Evolutionary conservation across 352 stramenopile genomes (phyloP), one percentile per base, ranked within the genome.

Genomic region (Pythium aphanidermatum): DNA sequence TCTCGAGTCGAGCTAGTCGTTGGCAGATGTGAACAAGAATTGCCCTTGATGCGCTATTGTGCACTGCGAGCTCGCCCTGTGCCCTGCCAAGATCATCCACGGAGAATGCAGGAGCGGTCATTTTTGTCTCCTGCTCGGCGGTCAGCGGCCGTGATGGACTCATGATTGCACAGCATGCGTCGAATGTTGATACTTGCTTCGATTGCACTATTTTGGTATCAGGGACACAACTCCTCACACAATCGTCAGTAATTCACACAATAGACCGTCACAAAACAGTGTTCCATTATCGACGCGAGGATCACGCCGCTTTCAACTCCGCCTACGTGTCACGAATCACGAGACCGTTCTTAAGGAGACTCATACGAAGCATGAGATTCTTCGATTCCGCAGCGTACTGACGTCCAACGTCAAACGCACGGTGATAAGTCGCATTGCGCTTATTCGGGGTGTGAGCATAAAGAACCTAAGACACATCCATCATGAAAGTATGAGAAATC

Each of bases 351-450:
- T 95, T 92, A 16, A 95, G 52, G 51, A 95, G 31, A 52, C 77
- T 92, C 77, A 92, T 92, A 46, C 83, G 83, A 31, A 95, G 51
- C 28, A 92, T 69, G 24, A 92, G 35, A 45, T 89, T 87, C 43
- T 80, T 72, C 23, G 80, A 91, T 60, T 95, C 80, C 5, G 65
- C 76, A 4, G 74, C 74, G 62, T 92, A 92, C 44, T 89, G 87
- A 21, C 68, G 68, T 1, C 83, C 83, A 10, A 95, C 79, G 27
- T 84, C 68, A 24, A 92, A 75, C n/a, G 80, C 81, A 3, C 83
- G 70, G 31, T 84, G 72, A 51, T 88, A 95, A 5, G 81, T 87
- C 10, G 68, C 70, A n/a, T 46, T 69, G 35, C 83, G 80, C 43
- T 87, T 74, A 51, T 92, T 89, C 6, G 80, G 69, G 14, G 91